Conservation (phyloP, 257 asterid species). For the Plectranthus barbatus region DNA sequence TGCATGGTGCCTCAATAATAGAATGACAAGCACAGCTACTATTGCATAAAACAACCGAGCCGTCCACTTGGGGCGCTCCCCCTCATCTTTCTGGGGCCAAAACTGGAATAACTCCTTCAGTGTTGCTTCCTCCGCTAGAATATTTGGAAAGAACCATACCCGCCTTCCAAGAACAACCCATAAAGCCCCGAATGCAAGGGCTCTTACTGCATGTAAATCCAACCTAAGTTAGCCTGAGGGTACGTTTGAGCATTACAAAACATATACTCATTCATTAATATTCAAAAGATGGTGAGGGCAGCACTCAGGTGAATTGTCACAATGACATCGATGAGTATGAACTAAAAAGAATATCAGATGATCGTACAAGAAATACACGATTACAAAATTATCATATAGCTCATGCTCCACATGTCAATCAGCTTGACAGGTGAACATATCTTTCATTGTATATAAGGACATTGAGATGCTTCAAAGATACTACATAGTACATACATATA, state of each 20-base stretch:
- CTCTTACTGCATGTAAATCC: constrained; percentile 60
- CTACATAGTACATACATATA: no score
- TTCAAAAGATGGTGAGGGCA: background rate
- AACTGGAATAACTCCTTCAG: constrained; percentile 92
- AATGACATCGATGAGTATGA: background rate
- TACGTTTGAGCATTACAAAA: background rate
- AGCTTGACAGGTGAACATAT: no score
- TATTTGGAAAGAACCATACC: constrained; percentile 96
- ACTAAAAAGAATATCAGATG: background rate
- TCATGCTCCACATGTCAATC: background rate
- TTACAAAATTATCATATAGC: background rate
- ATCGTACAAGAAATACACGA: background rate
- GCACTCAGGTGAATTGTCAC: background rate
- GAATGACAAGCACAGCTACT: constrained; percentile 52
- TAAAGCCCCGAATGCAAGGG: constrained; percentile 62
- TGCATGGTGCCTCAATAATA: constrained; percentile 91
- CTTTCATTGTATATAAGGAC: no score
- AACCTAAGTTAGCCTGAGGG: constrained; percentile 1
- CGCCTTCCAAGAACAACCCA: constrained; percentile 86
- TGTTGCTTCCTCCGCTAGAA: constrained; percentile 99
- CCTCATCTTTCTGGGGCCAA: constrained; percentile 97
- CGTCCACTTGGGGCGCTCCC: constrained; percentile 89
- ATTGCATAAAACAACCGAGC: constrained; percentile 78
- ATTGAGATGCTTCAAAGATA: no score
- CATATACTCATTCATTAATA: background rate